Percentiles rank a stretch among this genome's conserved stretches.
These are phyloP conservation scores for Apiospora marii DNA, from an alignment of 2,329 filamentous ascomycete species.

Conservation along the genomic window DNA sequence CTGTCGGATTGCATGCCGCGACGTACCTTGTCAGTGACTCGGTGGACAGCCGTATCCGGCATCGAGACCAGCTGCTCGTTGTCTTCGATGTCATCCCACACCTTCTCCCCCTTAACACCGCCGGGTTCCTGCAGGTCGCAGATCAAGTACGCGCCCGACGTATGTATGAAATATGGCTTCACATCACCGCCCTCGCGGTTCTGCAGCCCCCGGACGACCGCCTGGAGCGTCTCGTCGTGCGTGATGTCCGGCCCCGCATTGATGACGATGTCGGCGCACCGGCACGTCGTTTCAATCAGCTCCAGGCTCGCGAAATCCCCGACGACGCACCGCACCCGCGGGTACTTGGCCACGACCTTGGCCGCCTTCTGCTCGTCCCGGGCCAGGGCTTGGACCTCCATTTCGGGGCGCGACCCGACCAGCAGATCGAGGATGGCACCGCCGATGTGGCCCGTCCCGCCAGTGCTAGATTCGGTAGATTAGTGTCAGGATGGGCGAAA, in stretches of 20 bases:
- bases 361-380: slow-evolving; percentile 28
- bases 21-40: slow-evolving; percentile 30
- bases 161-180: slow-evolving; percentile 32
- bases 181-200: neutral
- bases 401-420: slow-evolving; percentile 26
- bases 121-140: slow-evolving; percentile 28
- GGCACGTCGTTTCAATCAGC: slow-evolving; percentile 26
- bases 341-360: slow-evolving; percentile 30
- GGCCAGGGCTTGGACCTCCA: slow-evolving; percentile 29
- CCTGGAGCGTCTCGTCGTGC: slow-evolving; percentile 28
- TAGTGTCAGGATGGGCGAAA: neutral
- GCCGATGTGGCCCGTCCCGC: slow-evolving; percentile 33
- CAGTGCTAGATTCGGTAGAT: slow-evolving; percentile 29
- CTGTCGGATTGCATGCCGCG: too few species aligned
- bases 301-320: slow-evolving; percentile 26
- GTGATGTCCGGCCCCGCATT: slow-evolving; percentile 33
- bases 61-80: slow-evolving; percentile 26
- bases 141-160: slow-evolving; percentile 32
- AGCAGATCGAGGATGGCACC: slow-evolving; percentile 32
- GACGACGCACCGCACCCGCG: slow-evolving; percentile 27
- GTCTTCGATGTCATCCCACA: slow-evolving; percentile 34
- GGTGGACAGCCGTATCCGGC: slow-evolving; percentile 31
- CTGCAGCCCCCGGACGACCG: slow-evolving; percentile 28
- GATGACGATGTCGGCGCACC: slow-evolving; percentile 32
- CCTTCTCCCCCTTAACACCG: slow-evolving; percentile 25